Evolutionary conservation across 2,329 filamentous ascomycete species (phyloP), one percentile per base, ranked within the genome.

Genomic region (Aureobasidium pullulans): DNA sequence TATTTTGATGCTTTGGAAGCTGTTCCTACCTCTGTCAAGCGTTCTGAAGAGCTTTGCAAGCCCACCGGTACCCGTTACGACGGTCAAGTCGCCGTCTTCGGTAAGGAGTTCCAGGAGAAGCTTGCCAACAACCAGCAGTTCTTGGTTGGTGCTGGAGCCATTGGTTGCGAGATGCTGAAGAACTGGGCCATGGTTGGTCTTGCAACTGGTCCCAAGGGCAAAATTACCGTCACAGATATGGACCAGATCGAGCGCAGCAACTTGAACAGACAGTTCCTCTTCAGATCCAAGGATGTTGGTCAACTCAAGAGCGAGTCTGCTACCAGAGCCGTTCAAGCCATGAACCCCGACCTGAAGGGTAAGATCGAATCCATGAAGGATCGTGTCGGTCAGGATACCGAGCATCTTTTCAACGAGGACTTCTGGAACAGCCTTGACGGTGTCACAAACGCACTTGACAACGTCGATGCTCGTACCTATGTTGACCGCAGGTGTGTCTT

Each of bases 101-200:
- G 94, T 63, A 87, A 84, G 68, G 89, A 96, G 64, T 99, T 87
- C 74, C 94, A 99, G 74, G 88, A 96, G 54, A 96, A 96, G 80
- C 83, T 99, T 66, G 84, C 87, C 62, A 96, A 96, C 68, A 76
- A 94, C 62, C 94, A 87, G 69, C 85, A 97, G 68, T 99, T 99
- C 79, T 81, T 99, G 59, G 94, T 99, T 60, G 94, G 94, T 66
- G 90, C 94, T 48, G 94, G 94, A 68, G 94, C 95, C 64, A 99
- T 99, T 72, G 94, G 94, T 47, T 99, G 94, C 70, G 94, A 99
- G 72, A 99, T 97, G 88, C 79, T 99, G 66, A 99, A 99, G 84
- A 97, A 97, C 75, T 99, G 94, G 92, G 93, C 95, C 37, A 95
- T 99, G 92, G 96, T 97, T 72, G 94, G 94, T 65, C 80, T 99